These are phyloP conservation scores for Dactylis glomerata DNA, from an alignment of 176 grass and related monocot genomes.

Conservation along the genomic window DNA sequence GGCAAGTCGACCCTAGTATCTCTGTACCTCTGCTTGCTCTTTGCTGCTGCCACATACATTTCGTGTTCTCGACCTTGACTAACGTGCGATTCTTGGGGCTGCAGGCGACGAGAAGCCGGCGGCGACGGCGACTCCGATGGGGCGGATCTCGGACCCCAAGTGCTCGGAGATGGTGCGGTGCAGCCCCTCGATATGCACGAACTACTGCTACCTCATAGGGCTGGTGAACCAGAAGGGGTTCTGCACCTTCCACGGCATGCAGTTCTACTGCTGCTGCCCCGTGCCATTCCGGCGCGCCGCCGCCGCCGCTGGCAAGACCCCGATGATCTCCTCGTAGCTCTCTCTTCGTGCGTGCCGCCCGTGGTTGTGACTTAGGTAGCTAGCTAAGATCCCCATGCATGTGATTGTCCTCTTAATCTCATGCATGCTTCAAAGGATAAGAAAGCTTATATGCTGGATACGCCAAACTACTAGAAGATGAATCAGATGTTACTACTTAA, in stretches of 20 bases:
- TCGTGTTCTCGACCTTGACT: neutral
- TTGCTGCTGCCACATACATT: neutral
- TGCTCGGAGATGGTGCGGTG: neutral
- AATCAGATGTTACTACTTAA: too few species aligned
- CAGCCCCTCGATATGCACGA: neutral
- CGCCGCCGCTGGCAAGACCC: neutral
- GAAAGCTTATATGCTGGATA: too few species aligned
- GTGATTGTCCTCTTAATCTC: too few species aligned
- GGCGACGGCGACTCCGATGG: neutral
- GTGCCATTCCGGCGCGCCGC: neutral
- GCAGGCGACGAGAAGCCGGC: neutral
- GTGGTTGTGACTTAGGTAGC: too few species aligned
- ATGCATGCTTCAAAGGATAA: too few species aligned
- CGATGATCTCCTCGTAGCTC: neutral
- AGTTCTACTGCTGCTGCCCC: slow-evolving; percentile 14
- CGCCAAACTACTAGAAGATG: too few species aligned
- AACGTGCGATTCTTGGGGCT: neutral
- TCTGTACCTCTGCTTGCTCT: too few species aligned
- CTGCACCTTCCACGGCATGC: neutral
- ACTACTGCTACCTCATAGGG: neutral
- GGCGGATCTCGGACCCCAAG: neutral
- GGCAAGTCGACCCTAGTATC: neutral
- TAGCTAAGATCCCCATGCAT: too few species aligned
- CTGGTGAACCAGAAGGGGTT: neutral
- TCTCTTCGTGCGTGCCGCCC: too few species aligned